phyloP scores from a whole-genome alignment of 371 early-diverging fungal genomes.

The Mortierella sp. region DNA sequence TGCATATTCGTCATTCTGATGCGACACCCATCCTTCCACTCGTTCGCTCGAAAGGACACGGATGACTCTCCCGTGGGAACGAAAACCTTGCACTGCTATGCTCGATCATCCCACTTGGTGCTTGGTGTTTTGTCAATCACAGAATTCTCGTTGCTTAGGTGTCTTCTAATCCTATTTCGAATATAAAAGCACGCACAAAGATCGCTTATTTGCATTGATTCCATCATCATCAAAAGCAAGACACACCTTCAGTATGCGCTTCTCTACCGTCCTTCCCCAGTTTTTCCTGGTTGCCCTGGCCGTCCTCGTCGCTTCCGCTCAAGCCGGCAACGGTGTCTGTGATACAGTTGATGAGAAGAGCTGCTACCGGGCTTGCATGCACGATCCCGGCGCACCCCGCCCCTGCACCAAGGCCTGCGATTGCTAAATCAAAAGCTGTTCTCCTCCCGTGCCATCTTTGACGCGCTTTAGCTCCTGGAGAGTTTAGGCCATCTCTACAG shows the following conservation, averaged over 20 bases:
- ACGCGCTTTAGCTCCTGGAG: not conserved
- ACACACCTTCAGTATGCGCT: not conserved
- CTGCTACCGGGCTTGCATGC: not conserved
- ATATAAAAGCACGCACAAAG: not conserved
- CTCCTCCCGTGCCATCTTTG: not conserved
- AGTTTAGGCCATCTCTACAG: not conserved
- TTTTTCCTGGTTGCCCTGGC: not conserved
- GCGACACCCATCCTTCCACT: not conserved
- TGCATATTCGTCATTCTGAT: slow-evolving; percentile 6
- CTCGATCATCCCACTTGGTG: not conserved
- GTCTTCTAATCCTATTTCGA: not conserved
- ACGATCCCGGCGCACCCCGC: slow-evolving; percentile 1
- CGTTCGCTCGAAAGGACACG: not conserved
- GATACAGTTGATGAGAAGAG: not conserved
- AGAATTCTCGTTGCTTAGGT: not conserved
- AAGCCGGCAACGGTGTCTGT: slow-evolving; percentile 2
- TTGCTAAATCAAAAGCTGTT: not conserved
- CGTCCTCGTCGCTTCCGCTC: not conserved
- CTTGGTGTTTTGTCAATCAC: not conserved
- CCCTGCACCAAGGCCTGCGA: slow-evolving; percentile 4
- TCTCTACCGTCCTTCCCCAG: not conserved
- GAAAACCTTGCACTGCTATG: not conserved
- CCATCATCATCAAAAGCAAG: not conserved
- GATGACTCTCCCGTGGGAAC: not conserved
- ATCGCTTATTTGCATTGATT: not conserved